These are phyloP conservation scores for Rhodosporidiobolus sp. DNA, from an alignment of 768 basidiomycete genomes.

Conservation along the genomic window DNA sequence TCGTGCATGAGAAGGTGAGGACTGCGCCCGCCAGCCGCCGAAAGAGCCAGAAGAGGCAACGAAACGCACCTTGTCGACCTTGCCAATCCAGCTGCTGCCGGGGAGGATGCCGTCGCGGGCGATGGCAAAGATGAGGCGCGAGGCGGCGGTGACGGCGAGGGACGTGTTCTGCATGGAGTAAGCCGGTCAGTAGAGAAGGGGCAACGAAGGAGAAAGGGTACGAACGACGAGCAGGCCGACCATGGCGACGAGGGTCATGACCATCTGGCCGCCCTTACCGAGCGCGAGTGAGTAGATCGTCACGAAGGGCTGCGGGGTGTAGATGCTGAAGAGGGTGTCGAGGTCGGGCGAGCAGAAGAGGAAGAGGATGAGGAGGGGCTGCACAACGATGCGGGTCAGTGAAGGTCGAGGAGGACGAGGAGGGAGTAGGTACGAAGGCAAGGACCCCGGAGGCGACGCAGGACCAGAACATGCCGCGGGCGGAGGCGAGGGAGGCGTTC, in stretches of 20 bases:
- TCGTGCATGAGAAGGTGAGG: no score
- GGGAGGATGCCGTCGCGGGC: conserved; percentile 92
- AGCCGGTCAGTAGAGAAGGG: no score
- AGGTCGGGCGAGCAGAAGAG: conserved; percentile 48
- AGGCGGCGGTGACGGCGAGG: conserved; percentile 80
- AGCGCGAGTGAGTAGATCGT: conserved; percentile 79
- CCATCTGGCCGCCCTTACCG: conserved; percentile 71
- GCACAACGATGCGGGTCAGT: conserved; percentile 52
- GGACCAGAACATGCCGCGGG: conserved; percentile 74
- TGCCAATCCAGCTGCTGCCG: conserved; percentile 74
- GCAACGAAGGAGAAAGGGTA: no score
- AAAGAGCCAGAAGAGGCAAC: no score
- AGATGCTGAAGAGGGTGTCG: conserved; percentile 67
- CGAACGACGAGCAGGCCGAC: conserved; percentile 81
- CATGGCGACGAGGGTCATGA: conserved; percentile 82
- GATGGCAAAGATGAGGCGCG: conserved; percentile 82
- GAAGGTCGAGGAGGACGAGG: conserved; percentile 60
- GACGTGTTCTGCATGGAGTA: no score
- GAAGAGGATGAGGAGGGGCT: conserved; percentile 53
- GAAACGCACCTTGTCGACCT: conserved; percentile 55
- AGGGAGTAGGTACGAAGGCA: conserved; percentile 77
- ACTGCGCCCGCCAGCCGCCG: no score
- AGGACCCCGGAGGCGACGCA: conserved; percentile 72
- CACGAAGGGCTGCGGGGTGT: conserved; percentile 87
- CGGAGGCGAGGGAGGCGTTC: conserved; percentile 74